A percentile compares a stretch with the other conserved stretches of the same genome.
Evolutionary conservation across 2,329 filamentous ascomycete genomes (phyloP).

Genomic region (Diaporthe sp.): DNA sequence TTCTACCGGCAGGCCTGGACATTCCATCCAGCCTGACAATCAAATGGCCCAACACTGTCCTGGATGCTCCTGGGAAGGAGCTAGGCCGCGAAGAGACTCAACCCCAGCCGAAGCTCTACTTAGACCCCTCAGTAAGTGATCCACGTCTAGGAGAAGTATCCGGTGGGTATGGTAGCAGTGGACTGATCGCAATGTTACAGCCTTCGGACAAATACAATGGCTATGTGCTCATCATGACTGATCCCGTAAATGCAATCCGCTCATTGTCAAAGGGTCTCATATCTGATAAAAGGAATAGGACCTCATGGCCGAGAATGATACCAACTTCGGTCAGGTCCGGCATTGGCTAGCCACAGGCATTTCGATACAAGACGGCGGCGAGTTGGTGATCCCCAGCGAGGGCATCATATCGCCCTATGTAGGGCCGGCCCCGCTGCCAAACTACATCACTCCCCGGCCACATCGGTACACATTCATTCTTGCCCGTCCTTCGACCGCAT

Average conservation of each 20-base stretch:
- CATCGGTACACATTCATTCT: not conserved
- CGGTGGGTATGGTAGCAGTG: not conserved
- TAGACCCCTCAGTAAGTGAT: not conserved
- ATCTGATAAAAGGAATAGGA: not conserved
- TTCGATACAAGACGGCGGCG: not conserved
- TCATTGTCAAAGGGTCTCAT: not conserved
- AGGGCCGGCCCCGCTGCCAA: not conserved
- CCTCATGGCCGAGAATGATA: not conserved
- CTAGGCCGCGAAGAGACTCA: not conserved
- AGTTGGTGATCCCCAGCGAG: not conserved
- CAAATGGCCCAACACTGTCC: not conserved
- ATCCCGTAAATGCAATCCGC: not conserved
- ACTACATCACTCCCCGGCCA: not conserved
- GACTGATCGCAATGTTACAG: not conserved
- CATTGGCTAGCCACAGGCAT: not conserved
- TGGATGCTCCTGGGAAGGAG: not conserved
- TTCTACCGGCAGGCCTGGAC: not conserved
- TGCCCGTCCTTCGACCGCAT: not conserved
- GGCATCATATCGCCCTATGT: not conserved
- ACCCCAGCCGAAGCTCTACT: not conserved
- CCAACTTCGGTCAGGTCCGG: constrained; percentile 7
- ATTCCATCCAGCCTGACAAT: not conserved
- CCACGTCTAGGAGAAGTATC: accelerated
- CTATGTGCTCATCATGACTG: constrained; percentile 17
- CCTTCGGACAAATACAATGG: not conserved